These are phyloP conservation scores for Colletotrichum spinosum DNA, from an alignment of 2,329 filamentous ascomycete species.

Conservation along the genomic window DNA sequence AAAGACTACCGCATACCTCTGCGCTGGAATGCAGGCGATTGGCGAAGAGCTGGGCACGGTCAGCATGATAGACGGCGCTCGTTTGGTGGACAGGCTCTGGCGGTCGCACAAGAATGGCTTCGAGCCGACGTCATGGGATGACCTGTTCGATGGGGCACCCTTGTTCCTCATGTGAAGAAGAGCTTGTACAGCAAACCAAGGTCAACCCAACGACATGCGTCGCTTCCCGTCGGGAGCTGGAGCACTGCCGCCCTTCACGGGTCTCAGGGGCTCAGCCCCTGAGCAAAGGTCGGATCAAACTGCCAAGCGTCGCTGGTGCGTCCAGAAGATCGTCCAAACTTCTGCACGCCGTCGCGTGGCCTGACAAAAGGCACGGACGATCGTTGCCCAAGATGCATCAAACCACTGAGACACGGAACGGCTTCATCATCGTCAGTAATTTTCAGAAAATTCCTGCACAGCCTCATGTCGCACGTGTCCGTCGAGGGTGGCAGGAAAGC, in stretches of 20 bases:
- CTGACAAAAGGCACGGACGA: slow-evolving; percentile 8
- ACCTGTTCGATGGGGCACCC: slow-evolving; percentile 23
- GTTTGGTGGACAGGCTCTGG: slow-evolving; percentile 8
- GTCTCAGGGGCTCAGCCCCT: not conserved
- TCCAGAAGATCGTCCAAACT: slow-evolving; percentile 12
- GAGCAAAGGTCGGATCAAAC: slow-evolving; percentile 20
- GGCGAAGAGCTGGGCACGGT: slow-evolving; percentile 21
- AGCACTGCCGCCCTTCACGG: slow-evolving; percentile 9
- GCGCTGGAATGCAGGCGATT: slow-evolving; percentile 17
- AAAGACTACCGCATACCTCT: not conserved
- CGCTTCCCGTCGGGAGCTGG: not conserved
- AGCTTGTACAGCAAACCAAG: slow-evolving; percentile 5
- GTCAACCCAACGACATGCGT: not conserved
- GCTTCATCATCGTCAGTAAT: slow-evolving; percentile 18
- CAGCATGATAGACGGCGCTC: slow-evolving; percentile 28
- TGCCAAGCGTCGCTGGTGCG: slow-evolving; percentile 27
- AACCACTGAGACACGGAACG: slow-evolving; percentile 27
- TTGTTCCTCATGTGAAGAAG: slow-evolving; percentile 23
- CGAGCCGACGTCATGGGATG: slow-evolving; percentile 4
- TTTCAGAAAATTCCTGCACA: slow-evolving; percentile 12
- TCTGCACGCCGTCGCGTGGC: not conserved
- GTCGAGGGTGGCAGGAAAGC: not conserved
- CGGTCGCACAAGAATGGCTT: not conserved
- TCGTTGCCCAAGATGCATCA: slow-evolving; percentile 14
- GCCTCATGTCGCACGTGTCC: not conserved